These are phyloP conservation scores for Dittrichia graveolens DNA, from an alignment of 129 eudicot genomes.

Conservation along the genomic window DNA sequence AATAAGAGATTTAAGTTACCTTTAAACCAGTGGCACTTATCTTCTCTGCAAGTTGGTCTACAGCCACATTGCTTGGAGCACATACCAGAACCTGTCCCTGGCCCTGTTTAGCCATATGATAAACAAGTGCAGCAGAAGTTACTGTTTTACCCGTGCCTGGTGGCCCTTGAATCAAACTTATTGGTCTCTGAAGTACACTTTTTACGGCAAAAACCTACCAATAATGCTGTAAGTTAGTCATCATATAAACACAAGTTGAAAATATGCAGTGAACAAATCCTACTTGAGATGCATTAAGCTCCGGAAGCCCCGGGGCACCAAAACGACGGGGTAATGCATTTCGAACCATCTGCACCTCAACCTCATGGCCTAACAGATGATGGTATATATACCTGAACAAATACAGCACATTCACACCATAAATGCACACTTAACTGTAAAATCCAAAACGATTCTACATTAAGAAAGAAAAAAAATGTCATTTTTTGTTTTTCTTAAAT, in stretches of 20 bases:
- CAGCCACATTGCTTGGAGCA: conserved; percentile 95
- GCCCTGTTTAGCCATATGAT: conserved; percentile 91
- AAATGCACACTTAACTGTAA: not conserved
- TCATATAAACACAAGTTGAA: not conserved
- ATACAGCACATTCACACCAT: too few species aligned
- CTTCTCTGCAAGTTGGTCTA: conserved; percentile 84
- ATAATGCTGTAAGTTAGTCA: not conserved
- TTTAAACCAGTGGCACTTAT: conserved; percentile 89
- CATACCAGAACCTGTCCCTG: conserved; percentile 93
- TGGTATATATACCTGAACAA: conserved; percentile 74
- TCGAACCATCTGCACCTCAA: conserved; percentile 87
- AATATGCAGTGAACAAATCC: not conserved
- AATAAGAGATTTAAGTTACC: conserved; percentile 38
- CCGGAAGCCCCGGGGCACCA: conserved; percentile 95
- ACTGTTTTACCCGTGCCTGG: conserved; percentile 83
- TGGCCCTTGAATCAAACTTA: conserved; percentile 73
- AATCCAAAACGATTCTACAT: not conserved
- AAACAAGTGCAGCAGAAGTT: conserved; percentile 78
- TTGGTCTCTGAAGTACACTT: conserved; percentile 76
- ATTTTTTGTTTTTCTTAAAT: not conserved
- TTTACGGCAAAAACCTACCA: conserved; percentile 69
- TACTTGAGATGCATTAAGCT: conserved; percentile 92
- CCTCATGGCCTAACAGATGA: conserved; percentile 85
- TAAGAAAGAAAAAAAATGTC: not conserved
- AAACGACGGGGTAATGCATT: conserved; percentile 83